Evolutionary conservation across 495 filamentous ascomycete genomes (phyloP).

Genomic region (Entonaema liquescens): DNA sequence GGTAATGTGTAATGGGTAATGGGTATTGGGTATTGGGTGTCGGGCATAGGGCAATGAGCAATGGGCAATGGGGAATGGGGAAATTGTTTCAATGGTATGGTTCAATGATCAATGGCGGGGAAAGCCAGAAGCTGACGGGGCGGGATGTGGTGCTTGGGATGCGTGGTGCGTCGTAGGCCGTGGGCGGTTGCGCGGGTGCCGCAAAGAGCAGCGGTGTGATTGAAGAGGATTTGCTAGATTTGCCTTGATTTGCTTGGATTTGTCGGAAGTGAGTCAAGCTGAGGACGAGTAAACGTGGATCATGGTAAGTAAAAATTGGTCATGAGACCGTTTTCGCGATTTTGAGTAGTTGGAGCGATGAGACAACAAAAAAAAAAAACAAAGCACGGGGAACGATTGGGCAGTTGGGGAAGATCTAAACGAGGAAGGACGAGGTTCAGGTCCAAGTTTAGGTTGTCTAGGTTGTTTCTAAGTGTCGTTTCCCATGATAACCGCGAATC

Average conservation of each 20-base stretch:
- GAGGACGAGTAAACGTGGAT: constrained; percentile 27
- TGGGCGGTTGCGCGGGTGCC: constrained; percentile 26
- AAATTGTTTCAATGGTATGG: not conserved
- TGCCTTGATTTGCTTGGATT: constrained; percentile 11
- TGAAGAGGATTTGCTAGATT: constrained; percentile 10
- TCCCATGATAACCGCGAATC: constrained; percentile 24
- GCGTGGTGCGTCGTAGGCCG: constrained; percentile 31
- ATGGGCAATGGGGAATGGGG: constrained; percentile 9
- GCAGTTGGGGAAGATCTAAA: constrained; percentile 38
- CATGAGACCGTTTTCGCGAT: constrained; percentile 41
- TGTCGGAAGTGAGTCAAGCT: constrained; percentile 32
- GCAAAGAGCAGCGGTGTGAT: constrained; percentile 33
- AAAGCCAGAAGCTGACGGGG: constrained; percentile 43
- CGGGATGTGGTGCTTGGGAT: constrained; percentile 38
- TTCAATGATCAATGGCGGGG: constrained; percentile 34
- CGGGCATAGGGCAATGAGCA: not conserved
- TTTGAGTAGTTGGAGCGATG: constrained; percentile 39
- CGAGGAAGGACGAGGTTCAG: constrained; percentile 38
- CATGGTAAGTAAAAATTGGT: constrained; percentile 34
- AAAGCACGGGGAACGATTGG: constrained; percentile 35
- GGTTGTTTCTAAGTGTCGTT: constrained; percentile 4
- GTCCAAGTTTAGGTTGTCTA: constrained; percentile 10
- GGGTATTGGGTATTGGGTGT: constrained; percentile 1
- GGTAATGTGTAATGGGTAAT: not conserved
- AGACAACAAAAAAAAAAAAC: constrained; percentile 31